Evolutionary conservation across 306 rosid species (phyloP), one percentile per base, ranked within the genome.

Genomic region (Corylus americana): DNA sequence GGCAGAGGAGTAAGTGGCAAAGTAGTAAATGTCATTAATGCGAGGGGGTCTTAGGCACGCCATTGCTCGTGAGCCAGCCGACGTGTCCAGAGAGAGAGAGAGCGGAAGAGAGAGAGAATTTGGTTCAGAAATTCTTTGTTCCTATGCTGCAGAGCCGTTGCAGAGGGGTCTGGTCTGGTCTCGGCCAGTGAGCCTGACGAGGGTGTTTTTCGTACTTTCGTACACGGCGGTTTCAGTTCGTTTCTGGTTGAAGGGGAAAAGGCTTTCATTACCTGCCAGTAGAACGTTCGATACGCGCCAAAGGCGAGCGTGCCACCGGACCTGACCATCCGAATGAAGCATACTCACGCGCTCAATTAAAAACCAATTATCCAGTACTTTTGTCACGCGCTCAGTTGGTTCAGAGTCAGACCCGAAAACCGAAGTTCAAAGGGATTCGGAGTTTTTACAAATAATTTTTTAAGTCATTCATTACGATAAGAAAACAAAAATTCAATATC

Each of bases 11-110:
- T 8, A 17, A 85, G 86, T 82, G 92, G 91, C 86, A 85, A 77
- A 84, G 79, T 5, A 69, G 92, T 88, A 92, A 92, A 87, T 89
- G 86, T 1, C 5, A 71, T 78, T 47, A 90, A 88, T 76, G 84
- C 10, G 10, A 59, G 77, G 84, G 90, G 79, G 71, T 59, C 79
- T 78, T 63, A 35, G 53, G 74, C 59, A 79, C 18, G 83, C 74
- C 83, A 86, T 71, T 75, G 86, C 75, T 77, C 76, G 87, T 80
- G 86, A 83, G 44, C 22, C 11, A 55, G 75, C 47, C 77, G 73
- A 85, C 83, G 85, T 74, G 83, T 49, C 73, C 44, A 57, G 74
- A 71, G 48, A 13, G 63, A 31, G 35, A 25, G 67, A 18, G 74
- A 44, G 68, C 20, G 69, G n/a, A 7, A 50, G 53, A 20, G 8